Evolutionary conservation across 495 filamentous ascomycete genomes (phyloP), one percentile per base, ranked within the genome.

Genomic region (Talaromyces trachyspermus): DNA sequence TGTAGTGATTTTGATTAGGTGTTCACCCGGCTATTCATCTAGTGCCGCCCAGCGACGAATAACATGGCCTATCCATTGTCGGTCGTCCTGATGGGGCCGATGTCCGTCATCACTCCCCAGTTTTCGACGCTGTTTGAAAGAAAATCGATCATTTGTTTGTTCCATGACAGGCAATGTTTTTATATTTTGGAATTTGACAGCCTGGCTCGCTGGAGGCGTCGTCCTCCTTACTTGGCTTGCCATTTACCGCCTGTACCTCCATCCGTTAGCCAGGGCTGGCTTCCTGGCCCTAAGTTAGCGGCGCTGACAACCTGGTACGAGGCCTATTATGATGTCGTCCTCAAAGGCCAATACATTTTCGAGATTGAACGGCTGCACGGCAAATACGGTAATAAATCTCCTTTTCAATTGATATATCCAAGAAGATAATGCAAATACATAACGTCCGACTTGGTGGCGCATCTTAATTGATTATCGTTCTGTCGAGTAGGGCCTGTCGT

Each of bases 271-370:
- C 12, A 41, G 32, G 11, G 48, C 48, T 19, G 23, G 35, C 41
- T 57, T 30, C 54, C 54, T 27, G 54, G 54, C 0, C 52, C 54
- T 3, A 50, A 49, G 23, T 15, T 54, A 1, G 54, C 54, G 8
- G 54, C 54, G 8, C 4, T 45, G 22, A 57, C 54, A 27, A 15
- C 8, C 41, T 54, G 48, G 51, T 57, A 57, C 38, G 51, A 57
- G 29, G 30, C 39, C 5, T 57, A 57, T 37, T 44, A 51, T 32
- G 52, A 57, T 36, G 26, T 48, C 9, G 2, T 48, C 14, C n/a
- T 10, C 10, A 15, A 39, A 22, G 54, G 54, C 2, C 39, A 50
- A 18, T 57, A 51, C 24, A 30, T 49, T 19, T 50, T 47, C 19
- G 11, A 54, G 42, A 50, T 57, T 24, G 48, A 48, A 18, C 17